Evolutionary conservation across 108 stramenopile species (phyloP).

Genomic region (Nannochloropsis oceanica): DNA sequence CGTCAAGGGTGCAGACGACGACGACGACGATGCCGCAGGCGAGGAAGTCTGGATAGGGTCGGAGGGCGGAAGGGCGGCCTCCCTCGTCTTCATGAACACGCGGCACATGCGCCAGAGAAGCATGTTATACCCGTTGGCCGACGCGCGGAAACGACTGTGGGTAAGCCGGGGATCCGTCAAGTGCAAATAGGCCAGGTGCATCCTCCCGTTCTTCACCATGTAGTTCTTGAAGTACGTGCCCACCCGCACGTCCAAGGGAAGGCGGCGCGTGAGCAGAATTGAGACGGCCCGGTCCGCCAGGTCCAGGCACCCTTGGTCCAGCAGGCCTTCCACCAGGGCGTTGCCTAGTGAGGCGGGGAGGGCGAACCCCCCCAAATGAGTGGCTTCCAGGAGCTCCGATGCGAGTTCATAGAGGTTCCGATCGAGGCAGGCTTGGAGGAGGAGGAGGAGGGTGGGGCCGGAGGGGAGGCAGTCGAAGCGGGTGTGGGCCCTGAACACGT

Average conservation of each 20-base stretch:
- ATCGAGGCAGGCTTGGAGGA: background rate
- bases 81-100: background rate
- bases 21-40: background rate
- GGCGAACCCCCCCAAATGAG: background rate
- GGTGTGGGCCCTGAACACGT: background rate
- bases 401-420: background rate
- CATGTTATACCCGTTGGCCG: background rate
- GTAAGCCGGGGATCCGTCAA: background rate
- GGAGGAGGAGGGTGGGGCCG: background rate
- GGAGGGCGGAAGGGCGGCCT: background rate
- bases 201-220: background rate
- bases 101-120: background rate
- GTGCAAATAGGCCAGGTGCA: background rate
- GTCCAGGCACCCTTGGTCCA: background rate
- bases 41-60: background rate
- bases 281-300: background rate
- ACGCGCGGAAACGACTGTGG: background rate
- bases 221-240: background rate
- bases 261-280: background rate
- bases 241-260: background rate
- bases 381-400: background rate
- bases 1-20: background rate
- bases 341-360: background rate
- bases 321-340: background rate
- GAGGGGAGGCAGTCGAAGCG: background rate